Conservation (phyloP, 768 basidiomycete genomes). For the Tricholoma saponaceum region DNA sequence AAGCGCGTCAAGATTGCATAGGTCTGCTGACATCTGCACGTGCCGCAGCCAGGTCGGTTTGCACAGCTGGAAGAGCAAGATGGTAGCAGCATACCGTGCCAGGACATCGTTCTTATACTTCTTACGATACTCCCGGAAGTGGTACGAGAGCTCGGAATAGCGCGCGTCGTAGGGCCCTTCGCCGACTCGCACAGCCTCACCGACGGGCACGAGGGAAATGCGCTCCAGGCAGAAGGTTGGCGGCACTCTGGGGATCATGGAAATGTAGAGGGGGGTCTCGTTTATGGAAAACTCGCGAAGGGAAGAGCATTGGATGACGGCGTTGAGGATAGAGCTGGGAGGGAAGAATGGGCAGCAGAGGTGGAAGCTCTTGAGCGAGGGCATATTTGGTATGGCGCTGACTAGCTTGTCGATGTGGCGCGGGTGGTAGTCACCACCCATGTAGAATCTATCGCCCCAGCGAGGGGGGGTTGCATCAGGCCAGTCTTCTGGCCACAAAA, state of each 20-base stretch:
- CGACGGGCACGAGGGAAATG: slow-evolving; percentile 33
- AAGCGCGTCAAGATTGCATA: slow-evolving; percentile 28
- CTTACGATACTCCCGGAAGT: slow-evolving; percentile 35
- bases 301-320: slow-evolving; percentile 29
- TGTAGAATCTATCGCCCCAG: slow-evolving; percentile 34
- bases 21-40: slow-evolving; percentile 35
- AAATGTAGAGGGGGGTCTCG: slow-evolving; percentile 36
- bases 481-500: slow-evolving; percentile 44
- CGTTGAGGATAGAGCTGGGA: slow-evolving; percentile 30
- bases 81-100: slow-evolving; percentile 24
- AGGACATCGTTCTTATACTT: slow-evolving; percentile 31
- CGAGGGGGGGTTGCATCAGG: slow-evolving; percentile 34
- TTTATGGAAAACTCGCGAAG: slow-evolving; percentile 32
- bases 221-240: slow-evolving; percentile 27
- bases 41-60: slow-evolving; percentile 26
- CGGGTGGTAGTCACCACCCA: slow-evolving; percentile 30
- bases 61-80: slow-evolving; percentile 28
- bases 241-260: slow-evolving; percentile 28
- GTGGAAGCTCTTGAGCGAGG: slow-evolving; percentile 28
- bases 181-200: slow-evolving; percentile 36
- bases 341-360: slow-evolving; percentile 38
- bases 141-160: slow-evolving; percentile 31
- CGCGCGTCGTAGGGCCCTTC: slow-evolving; percentile 36
- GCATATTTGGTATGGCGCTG: slow-evolving; percentile 32
- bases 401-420: slow-evolving; percentile 33